phyloP scores from a whole-genome alignment of 495 filamentous ascomycete species.

The Aspergillus carlsbadensis region DNA sequence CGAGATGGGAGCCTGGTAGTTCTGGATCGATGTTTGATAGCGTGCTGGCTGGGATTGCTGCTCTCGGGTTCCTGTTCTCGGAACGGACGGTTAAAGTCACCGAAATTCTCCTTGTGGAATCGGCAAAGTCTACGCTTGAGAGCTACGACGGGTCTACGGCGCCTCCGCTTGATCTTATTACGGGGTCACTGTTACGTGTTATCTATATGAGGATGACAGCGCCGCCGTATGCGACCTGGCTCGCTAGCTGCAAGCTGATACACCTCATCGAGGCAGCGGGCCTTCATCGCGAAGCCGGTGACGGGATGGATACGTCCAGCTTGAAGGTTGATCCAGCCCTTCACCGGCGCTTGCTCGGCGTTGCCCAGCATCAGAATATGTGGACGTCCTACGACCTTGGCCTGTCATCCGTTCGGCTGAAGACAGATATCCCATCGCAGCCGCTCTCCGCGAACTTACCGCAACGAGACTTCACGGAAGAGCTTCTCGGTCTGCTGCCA shows the following conservation, averaged over 20 bases:
- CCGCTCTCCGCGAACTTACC: slow-evolving; percentile 9
- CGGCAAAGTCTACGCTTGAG: slow-evolving; percentile 38
- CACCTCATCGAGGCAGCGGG: slow-evolving; percentile 52
- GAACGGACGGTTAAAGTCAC: slow-evolving; percentile 22
- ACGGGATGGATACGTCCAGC: slow-evolving; percentile 6
- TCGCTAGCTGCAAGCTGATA: slow-evolving; percentile 49
- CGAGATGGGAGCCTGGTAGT: slow-evolving; percentile 29
- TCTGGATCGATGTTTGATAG: slow-evolving; percentile 33
- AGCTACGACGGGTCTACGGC: slow-evolving; percentile 13
- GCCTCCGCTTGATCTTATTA: slow-evolving; percentile 35
- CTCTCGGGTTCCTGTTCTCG: slow-evolving; percentile 45
- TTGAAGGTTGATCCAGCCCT: slow-evolving; percentile 29
- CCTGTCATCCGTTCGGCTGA: slow-evolving; percentile 40
- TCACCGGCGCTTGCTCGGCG: slow-evolving; percentile 37
- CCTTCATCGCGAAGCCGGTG: slow-evolving; percentile 37
- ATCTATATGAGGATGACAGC: slow-evolving; percentile 49
- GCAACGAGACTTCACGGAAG: slow-evolving; percentile 32
- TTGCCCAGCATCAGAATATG: slow-evolving; percentile 44
- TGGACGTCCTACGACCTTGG: slow-evolving; percentile 53
- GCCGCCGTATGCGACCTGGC: slow-evolving; percentile 47
- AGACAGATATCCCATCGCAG: slow-evolving; percentile 22
- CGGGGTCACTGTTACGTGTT: slow-evolving; percentile 44
- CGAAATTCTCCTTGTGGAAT: slow-evolving; percentile 38
- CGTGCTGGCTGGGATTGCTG: slow-evolving; percentile 42
- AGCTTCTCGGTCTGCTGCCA: slow-evolving; percentile 39